phyloP scores from a whole-genome alignment of 768 basidiomycete species.

The Trametes cinnabarina region DNA sequence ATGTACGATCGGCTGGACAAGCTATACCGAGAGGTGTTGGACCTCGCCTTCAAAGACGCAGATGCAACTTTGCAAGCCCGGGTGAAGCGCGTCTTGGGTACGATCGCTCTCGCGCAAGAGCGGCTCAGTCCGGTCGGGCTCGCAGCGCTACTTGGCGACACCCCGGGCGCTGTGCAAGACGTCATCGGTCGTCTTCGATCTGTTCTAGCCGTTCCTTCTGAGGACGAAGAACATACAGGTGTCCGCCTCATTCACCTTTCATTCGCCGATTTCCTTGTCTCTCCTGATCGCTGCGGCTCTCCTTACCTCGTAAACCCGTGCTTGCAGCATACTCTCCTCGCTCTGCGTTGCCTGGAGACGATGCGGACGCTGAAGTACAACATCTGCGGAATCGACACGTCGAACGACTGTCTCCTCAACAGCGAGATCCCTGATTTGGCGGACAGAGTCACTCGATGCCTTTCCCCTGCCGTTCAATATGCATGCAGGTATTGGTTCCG shows the following conservation, averaged over 20 bases:
- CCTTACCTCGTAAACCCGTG: constrained; percentile 4
- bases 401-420: neutral
- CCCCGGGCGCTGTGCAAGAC: neutral
- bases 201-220: constrained; percentile 8
- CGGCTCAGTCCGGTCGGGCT: neutral
- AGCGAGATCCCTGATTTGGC: neutral
- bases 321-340: neutral
- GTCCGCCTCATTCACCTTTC: constrained; percentile 22
- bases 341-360: neutral
- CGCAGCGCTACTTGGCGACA: neutral
- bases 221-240: neutral
- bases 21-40: constrained; percentile 11
- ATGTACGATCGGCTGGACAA: constrained; percentile 5
- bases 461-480: constrained; percentile 23
- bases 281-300: constrained; percentile 12
- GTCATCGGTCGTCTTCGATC: constrained; percentile 18
- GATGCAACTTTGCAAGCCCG: too few relatives aligned
- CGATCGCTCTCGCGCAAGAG: neutral
- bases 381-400: neutral
- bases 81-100: neutral
- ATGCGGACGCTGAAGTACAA: neutral
- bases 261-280: constrained; percentile 23
- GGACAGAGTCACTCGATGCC: neutral
- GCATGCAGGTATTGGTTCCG: constrained; percentile 14
- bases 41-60: neutral